Conservation (phyloP, 306 rosid species). For the Prunus armeniaca region DNA sequence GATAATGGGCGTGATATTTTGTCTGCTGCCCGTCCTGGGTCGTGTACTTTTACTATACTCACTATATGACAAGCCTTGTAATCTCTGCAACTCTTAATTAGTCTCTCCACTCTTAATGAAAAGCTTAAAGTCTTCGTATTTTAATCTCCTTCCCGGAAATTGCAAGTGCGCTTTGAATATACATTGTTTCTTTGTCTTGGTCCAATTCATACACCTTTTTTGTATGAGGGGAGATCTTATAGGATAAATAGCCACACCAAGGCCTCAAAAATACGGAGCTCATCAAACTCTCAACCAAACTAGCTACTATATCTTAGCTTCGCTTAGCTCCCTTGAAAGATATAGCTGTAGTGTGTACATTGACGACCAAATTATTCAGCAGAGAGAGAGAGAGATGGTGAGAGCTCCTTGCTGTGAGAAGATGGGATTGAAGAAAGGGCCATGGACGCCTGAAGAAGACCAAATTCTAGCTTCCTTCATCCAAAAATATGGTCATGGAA, state of each 20-base stretch:
- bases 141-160: constrained; percentile 37
- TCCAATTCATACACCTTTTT: constrained; percentile 16
- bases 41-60: not conserved
- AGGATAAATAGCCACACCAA: constrained; percentile 43
- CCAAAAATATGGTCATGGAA: constrained; percentile 63
- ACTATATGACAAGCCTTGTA: constrained; percentile 1
- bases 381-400: constrained; percentile 47
- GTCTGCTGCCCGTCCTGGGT: not conserved
- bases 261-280: constrained; percentile 1
- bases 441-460: constrained; percentile 92
- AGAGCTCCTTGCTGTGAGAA: constrained; percentile 98
- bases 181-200: constrained; percentile 18
- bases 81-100: not conserved
- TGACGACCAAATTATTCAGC: not conserved
- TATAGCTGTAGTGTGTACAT: too few species aligned
- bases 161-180: constrained; percentile 28
- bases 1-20: not conserved
- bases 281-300: not conserved
- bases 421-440: constrained; percentile 88
- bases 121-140: not conserved
- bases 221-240: constrained; percentile 11
- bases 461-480: constrained; percentile 58
- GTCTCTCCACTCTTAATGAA: too few species aligned
- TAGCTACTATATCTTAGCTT: too few species aligned
- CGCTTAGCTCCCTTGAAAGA: too few species aligned